Conservation (phyloP, 2,329 filamentous ascomycete species). For the Pezicula neosporulosa region DNA sequence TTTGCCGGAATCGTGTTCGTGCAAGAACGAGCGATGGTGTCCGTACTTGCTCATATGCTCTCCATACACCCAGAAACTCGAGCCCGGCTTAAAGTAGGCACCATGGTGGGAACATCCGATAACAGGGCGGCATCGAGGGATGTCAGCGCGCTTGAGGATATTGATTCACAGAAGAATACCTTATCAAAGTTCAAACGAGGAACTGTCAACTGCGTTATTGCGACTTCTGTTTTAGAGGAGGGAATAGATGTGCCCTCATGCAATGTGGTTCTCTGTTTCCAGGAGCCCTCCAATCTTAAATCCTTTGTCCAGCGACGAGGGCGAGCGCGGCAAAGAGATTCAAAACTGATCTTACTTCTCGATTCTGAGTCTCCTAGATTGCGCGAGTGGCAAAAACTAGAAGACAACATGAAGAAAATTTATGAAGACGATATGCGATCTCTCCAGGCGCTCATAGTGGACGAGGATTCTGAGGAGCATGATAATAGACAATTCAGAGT, state of each 20-base stretch:
- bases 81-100: conserved; percentile 46
- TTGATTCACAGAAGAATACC: conserved; percentile 30
- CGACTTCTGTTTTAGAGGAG: conserved; percentile 64
- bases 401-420: conserved; percentile 61
- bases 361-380: conserved; percentile 33
- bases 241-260: conserved; percentile 64
- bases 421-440: conserved; percentile 31
- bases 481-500: conserved; percentile 36
- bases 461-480: conserved; percentile 27
- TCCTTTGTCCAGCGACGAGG: conserved; percentile 65
- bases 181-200: conserved; percentile 51
- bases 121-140: conserved; percentile 32
- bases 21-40: conserved; percentile 56
- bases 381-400: conserved; percentile 61
- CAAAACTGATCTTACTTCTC: conserved; percentile 50
- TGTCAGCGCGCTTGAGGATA: conserved; percentile 35
- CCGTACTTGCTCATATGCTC: conserved; percentile 56
- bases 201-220: conserved; percentile 50
- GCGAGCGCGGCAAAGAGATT: conserved; percentile 54
- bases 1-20: conserved; percentile 64
- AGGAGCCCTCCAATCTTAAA: conserved; percentile 57
- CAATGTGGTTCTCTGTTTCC: conserved; percentile 62
- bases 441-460: conserved; percentile 14
- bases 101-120: conserved; percentile 52
- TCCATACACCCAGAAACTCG: conserved; percentile 44